These are phyloP conservation scores for Xylariaceae sp. DNA, from an alignment of 2,329 filamentous ascomycete genomes.

Conservation along the genomic window DNA sequence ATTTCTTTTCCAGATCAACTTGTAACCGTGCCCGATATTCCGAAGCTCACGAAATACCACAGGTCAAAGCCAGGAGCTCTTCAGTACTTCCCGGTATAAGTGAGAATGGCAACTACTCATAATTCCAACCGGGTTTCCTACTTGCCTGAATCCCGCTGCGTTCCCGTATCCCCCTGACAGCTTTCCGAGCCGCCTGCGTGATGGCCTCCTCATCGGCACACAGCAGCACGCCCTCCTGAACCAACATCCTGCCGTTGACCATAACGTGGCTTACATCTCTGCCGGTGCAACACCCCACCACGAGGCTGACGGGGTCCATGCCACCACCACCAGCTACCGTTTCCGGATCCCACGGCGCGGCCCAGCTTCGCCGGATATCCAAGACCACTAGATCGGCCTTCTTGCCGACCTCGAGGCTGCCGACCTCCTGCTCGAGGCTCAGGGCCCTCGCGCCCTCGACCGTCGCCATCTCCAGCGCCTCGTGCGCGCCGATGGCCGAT, in stretches of 20 bases:
- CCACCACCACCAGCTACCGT: neutral
- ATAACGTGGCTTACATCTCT: slow-evolving; percentile 15
- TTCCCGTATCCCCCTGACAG: slow-evolving; percentile 11
- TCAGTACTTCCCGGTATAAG: too few species aligned
- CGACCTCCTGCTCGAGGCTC: slow-evolving; percentile 44
- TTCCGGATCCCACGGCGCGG: slow-evolving; percentile 12
- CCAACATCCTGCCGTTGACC: slow-evolving; percentile 13
- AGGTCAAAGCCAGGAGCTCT: too few species aligned
- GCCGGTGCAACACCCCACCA: slow-evolving; percentile 13
- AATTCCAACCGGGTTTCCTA: slow-evolving; percentile 11
- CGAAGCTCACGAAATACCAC: too few species aligned
- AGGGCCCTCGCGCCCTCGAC: slow-evolving; percentile 53
- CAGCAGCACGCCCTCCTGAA: slow-evolving; percentile 6
- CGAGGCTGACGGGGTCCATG: slow-evolving; percentile 19
- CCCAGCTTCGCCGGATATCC: slow-evolving; percentile 10
- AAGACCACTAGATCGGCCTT: slow-evolving; percentile 45
- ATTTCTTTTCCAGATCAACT: too few species aligned
- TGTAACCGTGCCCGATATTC: too few species aligned
- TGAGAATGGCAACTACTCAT: neutral
- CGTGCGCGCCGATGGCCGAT: slow-evolving; percentile 45
- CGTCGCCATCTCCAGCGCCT: slow-evolving; percentile 54
- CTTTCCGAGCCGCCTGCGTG: slow-evolving; percentile 4
- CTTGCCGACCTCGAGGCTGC: slow-evolving; percentile 43
- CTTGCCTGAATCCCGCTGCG: slow-evolving; percentile 11
- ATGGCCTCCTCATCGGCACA: slow-evolving; percentile 8